Evolutionary conservation across 257 asterid species (phyloP), one percentile per base, ranked within the genome.

Genomic region (Orobanche coerulescens): DNA sequence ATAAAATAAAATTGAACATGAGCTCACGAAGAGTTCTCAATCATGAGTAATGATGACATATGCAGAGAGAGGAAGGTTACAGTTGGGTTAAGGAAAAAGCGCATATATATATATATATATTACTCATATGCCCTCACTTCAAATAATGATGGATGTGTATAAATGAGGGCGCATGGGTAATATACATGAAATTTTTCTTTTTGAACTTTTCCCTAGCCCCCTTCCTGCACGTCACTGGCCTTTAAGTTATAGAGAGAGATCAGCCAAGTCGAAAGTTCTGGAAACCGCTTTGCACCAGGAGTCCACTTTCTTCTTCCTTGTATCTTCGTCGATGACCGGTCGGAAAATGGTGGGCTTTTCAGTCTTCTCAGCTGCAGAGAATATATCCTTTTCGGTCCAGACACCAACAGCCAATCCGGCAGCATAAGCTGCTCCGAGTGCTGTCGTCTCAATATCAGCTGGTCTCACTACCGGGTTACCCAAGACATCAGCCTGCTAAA

Each of bases 391-490:
- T 67, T 93, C 90, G 0, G 83, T 82, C 92, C 96, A 93, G 7
- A 93, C 75, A 0, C 96, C 96, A 4, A 83, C 82, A 0, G 97
- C 99, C 67, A 93, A 58, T 80, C 97, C 99, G 44, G 97, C 96
- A 26, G 95, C 99, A 25, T 79, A 93, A 25, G 97, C 98, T 0
- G 97, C 98, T 36, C 98, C 98, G 28, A 89, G 95, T 6, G 97
- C 98, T 0, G 98, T 88, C 0, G 98, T 93, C 79, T 89, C 98
- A 48, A 76, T 84, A 71, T 90, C 88, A 30, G 81, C 90, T 28
- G 97, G 97, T 44, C 97, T 78, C 51, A 84, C 84, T 5, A 90
- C 97, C 0, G 97, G 81, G 26, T 16, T 80, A 37, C 97, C 97
- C 49, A 90, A 68, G 75, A 90, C 56, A 69, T 88, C 95, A 0